Percentiles rank a stretch among this genome's conserved stretches.
Conservation (phyloP, 306 rosid species). For the Inga oerstediana region DNA sequence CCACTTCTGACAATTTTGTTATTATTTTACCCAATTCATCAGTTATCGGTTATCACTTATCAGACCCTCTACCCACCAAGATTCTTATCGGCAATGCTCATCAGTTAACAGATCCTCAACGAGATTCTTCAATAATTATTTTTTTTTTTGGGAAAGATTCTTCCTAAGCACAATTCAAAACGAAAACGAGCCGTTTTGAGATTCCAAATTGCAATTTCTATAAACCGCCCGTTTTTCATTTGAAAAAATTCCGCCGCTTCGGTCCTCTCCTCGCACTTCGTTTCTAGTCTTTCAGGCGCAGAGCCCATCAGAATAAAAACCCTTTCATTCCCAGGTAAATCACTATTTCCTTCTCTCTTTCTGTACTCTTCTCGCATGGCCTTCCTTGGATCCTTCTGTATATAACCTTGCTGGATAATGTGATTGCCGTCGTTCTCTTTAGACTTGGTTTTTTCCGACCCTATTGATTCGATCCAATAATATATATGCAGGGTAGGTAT, state of each 20-base stretch:
- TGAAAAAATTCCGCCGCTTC: slow-evolving; percentile 47
- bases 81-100: no score
- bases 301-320: not conserved
- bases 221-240: slow-evolving; percentile 49
- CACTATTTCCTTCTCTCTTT: not conserved
- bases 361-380: not conserved
- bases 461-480: not conserved
- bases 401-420: not conserved
- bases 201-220: not conserved
- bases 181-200: not conserved
- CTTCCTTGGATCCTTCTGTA: not conserved
- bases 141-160: not conserved
- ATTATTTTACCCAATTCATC: no score
- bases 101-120: not conserved
- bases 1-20: slow-evolving; percentile 2
- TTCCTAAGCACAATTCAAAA: slow-evolving; percentile 26
- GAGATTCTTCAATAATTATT: no score
- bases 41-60: no score
- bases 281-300: not conserved
- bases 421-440: not conserved
- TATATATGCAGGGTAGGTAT: slow-evolving; percentile 31
- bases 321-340: not conserved
- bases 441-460: not conserved
- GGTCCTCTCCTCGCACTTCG: slow-evolving; percentile 4
- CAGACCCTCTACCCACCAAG: no score